phyloP scores from a whole-genome alignment of 495 filamentous ascomycete species.

The Neurospora hispaniola region DNA sequence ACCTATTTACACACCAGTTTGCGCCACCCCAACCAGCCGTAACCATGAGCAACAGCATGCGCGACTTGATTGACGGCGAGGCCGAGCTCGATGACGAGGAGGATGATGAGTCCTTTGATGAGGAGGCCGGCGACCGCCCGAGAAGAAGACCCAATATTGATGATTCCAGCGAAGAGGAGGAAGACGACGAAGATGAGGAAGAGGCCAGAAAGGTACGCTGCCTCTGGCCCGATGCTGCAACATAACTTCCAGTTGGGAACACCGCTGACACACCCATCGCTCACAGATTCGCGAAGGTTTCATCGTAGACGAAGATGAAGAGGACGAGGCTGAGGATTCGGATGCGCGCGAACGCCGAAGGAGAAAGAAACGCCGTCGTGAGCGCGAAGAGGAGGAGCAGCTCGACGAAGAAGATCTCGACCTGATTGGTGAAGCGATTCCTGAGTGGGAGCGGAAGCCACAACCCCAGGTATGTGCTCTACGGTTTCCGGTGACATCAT shows the following conservation, averaged over 20 bases:
- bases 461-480: conserved; percentile 47
- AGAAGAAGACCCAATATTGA: conserved; percentile 36
- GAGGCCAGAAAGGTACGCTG: conserved; percentile 44
- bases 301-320: conserved; percentile 87
- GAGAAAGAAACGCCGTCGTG: conserved; percentile 58
- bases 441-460: conserved; percentile 53
- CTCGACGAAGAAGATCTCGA: conserved; percentile 96
- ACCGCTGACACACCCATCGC: background rate
- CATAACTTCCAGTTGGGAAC: background rate
- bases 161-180: conserved; percentile 92
- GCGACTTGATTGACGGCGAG: conserved; percentile 71
- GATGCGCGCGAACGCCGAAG: conserved; percentile 51
- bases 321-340: conserved; percentile 55
- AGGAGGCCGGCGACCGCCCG: conserved; percentile 59
- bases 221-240: background rate
- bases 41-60: conserved; percentile 55
- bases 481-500: background rate
- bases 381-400: conserved; percentile 76
- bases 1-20: background rate
- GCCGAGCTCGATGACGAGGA: conserved; percentile 86
- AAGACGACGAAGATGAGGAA: conserved; percentile 90
- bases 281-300: conserved; percentile 80
- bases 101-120: conserved; percentile 78
- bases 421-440: conserved; percentile 71
- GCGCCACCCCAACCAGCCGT: background rate